Conservation (phyloP, 345 rosid species). For the Salix udensis region DNA sequence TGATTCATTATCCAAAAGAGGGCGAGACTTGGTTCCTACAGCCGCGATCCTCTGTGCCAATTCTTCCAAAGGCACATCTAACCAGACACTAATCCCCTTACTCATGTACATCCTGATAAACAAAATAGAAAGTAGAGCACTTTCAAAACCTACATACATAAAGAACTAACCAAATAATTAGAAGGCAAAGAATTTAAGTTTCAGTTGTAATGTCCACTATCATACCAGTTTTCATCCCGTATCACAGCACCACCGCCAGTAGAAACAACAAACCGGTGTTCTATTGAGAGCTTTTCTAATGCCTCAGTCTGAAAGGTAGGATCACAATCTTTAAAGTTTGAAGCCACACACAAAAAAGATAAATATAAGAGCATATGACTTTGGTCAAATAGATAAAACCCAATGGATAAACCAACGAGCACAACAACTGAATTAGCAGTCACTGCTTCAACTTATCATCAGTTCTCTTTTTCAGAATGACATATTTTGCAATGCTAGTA, state of each 20-base stretch:
- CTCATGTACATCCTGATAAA: constrained; percentile 70
- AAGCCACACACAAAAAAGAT: neutral
- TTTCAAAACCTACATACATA: neutral
- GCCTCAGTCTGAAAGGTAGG: constrained; percentile 56
- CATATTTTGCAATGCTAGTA: neutral
- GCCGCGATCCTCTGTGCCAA: constrained; percentile 88
- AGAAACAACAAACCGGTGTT: constrained; percentile 70
- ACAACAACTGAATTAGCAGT: neutral
- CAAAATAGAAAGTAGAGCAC: neutral
- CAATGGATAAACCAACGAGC: neutral
- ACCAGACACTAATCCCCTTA: constrained; percentile 81
- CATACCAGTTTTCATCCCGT: constrained; percentile 73
- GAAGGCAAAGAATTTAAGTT: neutral
- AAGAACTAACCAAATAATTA: neutral
- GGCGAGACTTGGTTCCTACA: constrained; percentile 85
- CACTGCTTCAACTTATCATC: neutral
- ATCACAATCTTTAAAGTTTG: constrained; percentile 4
- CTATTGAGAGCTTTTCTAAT: constrained; percentile 53
- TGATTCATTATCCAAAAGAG: constrained; percentile 67
- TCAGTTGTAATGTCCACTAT: neutral
- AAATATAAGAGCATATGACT: neutral
- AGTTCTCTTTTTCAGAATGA: neutral
- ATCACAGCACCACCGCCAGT: constrained; percentile 96
- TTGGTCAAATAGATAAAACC: neutral
- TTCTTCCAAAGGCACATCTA: constrained; percentile 94